These are phyloP conservation scores for Hericium rajendrae DNA, from an alignment of 768 basidiomycete species.

Conservation along the genomic window DNA sequence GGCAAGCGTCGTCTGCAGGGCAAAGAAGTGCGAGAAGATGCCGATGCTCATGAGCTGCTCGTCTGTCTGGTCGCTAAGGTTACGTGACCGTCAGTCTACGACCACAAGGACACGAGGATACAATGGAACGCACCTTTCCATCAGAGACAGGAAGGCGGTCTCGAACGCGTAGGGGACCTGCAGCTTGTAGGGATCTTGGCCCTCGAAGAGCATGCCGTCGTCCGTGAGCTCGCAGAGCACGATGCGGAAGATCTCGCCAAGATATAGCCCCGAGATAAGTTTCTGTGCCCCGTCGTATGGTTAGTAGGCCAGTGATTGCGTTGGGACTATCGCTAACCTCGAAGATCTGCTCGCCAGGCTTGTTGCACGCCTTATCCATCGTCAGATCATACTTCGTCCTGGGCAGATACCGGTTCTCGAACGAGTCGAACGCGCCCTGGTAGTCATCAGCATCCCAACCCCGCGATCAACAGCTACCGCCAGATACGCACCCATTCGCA, in stretches of 20 bases:
- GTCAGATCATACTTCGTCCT: constrained; percentile 89
- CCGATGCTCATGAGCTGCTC: constrained; percentile 95
- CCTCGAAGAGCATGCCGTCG: constrained; percentile 92
- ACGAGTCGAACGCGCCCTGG: constrained; percentile 96
- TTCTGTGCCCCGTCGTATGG: constrained; percentile 41
- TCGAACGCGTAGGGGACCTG: constrained; percentile 90
- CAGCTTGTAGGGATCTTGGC: constrained; percentile 97
- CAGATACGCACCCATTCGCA: constrained; percentile 73
- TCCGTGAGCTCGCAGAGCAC: constrained; percentile 94
- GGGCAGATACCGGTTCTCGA: constrained; percentile 88
- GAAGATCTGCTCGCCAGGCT: constrained; percentile 91
- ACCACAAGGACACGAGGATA: not conserved
- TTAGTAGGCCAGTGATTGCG: not conserved
- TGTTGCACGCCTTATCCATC: constrained; percentile 93
- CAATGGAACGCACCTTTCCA: constrained; percentile 64
- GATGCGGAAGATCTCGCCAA: constrained; percentile 91
- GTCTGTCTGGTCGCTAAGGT: constrained; percentile 80
- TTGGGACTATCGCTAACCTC: constrained; percentile 40
- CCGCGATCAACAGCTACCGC: not conserved
- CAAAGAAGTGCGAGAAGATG: constrained; percentile 95
- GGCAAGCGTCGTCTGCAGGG: constrained; percentile 88
- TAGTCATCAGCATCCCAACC: not conserved
- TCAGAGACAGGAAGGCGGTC: constrained; percentile 92
- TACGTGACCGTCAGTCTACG: not conserved
- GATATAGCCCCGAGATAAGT: constrained; percentile 91